These are phyloP conservation scores for Macroventuria anomochaeta DNA, from an alignment of 2,329 filamentous ascomycete species.

Conservation along the genomic window DNA sequence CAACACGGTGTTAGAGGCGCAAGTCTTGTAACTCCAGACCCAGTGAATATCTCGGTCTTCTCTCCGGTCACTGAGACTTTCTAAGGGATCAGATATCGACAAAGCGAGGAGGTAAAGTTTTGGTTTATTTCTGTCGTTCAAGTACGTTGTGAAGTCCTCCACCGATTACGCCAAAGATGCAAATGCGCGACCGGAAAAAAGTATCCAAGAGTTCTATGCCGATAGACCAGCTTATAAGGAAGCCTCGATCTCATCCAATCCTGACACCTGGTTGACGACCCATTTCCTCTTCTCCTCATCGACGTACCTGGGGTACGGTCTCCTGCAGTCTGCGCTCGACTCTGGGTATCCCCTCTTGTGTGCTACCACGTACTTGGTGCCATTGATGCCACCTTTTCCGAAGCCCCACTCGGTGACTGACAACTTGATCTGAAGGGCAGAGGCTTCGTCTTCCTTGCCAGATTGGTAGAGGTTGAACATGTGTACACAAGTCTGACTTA, in stretches of 20 bases:
- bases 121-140: not conserved
- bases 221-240: slow-evolving; percentile 18
- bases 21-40: not conserved
- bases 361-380: slow-evolving; percentile 66
- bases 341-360: slow-evolving; percentile 61
- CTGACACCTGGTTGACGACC: slow-evolving; percentile 49
- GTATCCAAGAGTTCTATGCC: not conserved
- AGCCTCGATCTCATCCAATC: slow-evolving; percentile 41
- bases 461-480: slow-evolving; percentile 57
- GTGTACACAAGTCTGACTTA: slow-evolving; percentile 50
- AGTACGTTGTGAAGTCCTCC: not conserved
- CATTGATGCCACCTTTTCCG: slow-evolving; percentile 65
- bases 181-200: too few species aligned
- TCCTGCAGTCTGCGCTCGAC: slow-evolving; percentile 59
- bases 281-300: slow-evolving; percentile 56
- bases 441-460: slow-evolving; percentile 58
- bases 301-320: slow-evolving; percentile 60
- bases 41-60: not conserved
- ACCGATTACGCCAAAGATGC: not conserved
- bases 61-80: not conserved
- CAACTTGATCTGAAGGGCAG: slow-evolving; percentile 58
- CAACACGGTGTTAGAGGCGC: slow-evolving; percentile 1
- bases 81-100: not conserved
- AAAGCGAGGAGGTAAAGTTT: not conserved
- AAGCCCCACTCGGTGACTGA: slow-evolving; percentile 64